A percentile compares a stretch with the other conserved stretches of the same genome.
Evolutionary conservation across 805 yeast species (phyloP).

Genomic region (Kregervanrija pseudodelftensis): DNA sequence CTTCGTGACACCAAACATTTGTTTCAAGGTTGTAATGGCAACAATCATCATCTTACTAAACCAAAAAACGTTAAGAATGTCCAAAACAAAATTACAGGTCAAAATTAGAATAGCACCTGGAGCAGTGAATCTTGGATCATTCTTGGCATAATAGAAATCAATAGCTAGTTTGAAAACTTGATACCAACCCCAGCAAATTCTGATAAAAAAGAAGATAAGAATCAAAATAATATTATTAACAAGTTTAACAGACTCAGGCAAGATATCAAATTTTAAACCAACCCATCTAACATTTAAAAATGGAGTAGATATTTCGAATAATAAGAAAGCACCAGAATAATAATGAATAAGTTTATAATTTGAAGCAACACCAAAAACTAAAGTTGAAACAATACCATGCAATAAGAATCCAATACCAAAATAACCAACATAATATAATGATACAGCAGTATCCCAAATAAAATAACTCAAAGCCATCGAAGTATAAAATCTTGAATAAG

Average conservation of each 20-base stretch:
- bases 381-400: slow-evolving; percentile 30
- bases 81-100: slow-evolving; percentile 27
- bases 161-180: slow-evolving; percentile 22
- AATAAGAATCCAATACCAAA: slow-evolving; percentile 30
- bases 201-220: slow-evolving; percentile 27
- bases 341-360: slow-evolving; percentile 24
- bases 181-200: slow-evolving; percentile 34
- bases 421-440: slow-evolving; percentile 19
- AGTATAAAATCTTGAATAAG: slow-evolving; percentile 25
- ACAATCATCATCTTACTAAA: slow-evolving; percentile 31
- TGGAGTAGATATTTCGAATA: slow-evolving; percentile 32
- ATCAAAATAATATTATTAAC: slow-evolving; percentile 29
- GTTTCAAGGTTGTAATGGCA: slow-evolving; percentile 28
- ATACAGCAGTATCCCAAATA: slow-evolving; percentile 30
- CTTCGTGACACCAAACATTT: slow-evolving; percentile 22
- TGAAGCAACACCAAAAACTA: slow-evolving; percentile 23
- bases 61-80: slow-evolving; percentile 30
- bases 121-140: slow-evolving; percentile 23
- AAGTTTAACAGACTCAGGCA: slow-evolving; percentile 25
- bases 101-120: slow-evolving; percentile 23
- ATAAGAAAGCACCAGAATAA: slow-evolving; percentile 28
- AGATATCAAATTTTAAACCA: slow-evolving; percentile 25
- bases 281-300: slow-evolving; percentile 32
- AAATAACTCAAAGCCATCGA: slow-evolving; percentile 29
- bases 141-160: slow-evolving; percentile 22